Evolutionary conservation across 352 stramenopile genomes (phyloP), one percentile per base, ranked within the genome.

Genomic region (Lagenidium giganteum): DNA sequence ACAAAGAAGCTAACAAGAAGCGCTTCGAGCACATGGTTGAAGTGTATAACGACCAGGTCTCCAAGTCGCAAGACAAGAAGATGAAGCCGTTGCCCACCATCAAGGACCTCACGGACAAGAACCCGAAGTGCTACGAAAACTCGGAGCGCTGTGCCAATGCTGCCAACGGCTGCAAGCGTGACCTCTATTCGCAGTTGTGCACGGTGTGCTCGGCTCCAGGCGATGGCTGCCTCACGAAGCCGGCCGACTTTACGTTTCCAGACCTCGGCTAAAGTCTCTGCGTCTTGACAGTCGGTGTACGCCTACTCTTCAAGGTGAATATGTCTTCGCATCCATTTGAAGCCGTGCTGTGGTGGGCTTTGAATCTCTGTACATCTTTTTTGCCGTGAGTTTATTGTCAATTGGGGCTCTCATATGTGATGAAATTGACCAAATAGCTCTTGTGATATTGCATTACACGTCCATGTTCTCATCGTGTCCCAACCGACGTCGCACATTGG

Each of bases 121-220:
- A 88, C 45, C 70, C 76, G 9, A 49, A 50, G 27, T 88, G 76
- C 51, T 82, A 74, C 33, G 21, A 51, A 13, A 87, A 85, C 51
- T 55, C 58, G 16, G 54, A 63, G 30, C 29, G 42, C 6, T 84
- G 71, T 20, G 55, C 54, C 0, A 26, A 35, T 0, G 47, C 62
- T 12, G 12, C 44, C 6, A 60, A 51, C 13, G 72, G 70, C 6
- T 87, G 70, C 69, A 73, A 77, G 29, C 70, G 74, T 12, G 43
- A 65, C 13, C 40, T 68, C 11, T 83, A 65, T 31, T 46, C 60
- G 3, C 74, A 87, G 35, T 60, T 87, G n/a, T 87, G 74, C 46
- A 51, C 47, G 14, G 45, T 57, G 23, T 84, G 71, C 20, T 21
- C 35, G 6, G 21, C 42, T 8, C 17, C 36, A 21, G 47, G 26